These are phyloP conservation scores for Xerocomus amazonicus DNA, from an alignment of 1,284 basidiomycete species.

Conservation along the genomic window DNA sequence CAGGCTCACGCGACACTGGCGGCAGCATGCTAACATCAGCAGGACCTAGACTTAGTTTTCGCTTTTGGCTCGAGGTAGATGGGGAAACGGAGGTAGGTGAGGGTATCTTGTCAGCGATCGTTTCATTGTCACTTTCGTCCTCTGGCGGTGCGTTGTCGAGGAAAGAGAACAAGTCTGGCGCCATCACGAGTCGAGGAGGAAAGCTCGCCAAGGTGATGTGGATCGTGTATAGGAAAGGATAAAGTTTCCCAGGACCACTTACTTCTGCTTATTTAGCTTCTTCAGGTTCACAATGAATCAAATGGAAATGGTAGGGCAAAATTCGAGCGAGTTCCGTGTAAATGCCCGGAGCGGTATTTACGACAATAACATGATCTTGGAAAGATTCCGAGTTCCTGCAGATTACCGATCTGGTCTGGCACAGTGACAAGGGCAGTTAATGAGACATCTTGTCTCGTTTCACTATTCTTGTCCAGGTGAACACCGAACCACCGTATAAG, in stretches of 20 bases:
- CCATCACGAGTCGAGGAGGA: slow-evolving; percentile 13
- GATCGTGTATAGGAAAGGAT: background rate
- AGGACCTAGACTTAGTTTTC: slow-evolving; percentile 17
- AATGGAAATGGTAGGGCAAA: too few species aligned
- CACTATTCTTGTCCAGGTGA: slow-evolving; percentile 14
- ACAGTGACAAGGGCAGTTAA: slow-evolving; percentile 9
- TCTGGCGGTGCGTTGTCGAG: slow-evolving; percentile 18
- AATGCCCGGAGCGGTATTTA: background rate
- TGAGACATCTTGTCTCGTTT: slow-evolving; percentile 18
- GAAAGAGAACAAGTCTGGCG: slow-evolving; percentile 30
- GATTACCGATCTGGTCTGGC: slow-evolving; percentile 1
- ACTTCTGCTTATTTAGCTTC: too few species aligned
- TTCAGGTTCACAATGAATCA: too few species aligned
- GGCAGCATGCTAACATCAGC: slow-evolving; percentile 1
- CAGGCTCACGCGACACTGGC: slow-evolving; percentile 3
- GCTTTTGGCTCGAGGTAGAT: slow-evolving; percentile 18
- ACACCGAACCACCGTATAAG: slow-evolving; percentile 22
- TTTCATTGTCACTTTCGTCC: slow-evolving; percentile 25
- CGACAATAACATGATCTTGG: background rate
- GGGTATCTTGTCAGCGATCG: background rate
- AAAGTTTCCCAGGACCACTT: background rate
- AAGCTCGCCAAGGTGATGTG: background rate
- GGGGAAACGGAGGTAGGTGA: background rate
- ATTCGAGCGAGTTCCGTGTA: background rate
- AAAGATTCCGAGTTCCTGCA: slow-evolving; percentile 7